Conservation (phyloP, 1,284 basidiomycete genomes). For the Xerocomus alliaceus region DNA sequence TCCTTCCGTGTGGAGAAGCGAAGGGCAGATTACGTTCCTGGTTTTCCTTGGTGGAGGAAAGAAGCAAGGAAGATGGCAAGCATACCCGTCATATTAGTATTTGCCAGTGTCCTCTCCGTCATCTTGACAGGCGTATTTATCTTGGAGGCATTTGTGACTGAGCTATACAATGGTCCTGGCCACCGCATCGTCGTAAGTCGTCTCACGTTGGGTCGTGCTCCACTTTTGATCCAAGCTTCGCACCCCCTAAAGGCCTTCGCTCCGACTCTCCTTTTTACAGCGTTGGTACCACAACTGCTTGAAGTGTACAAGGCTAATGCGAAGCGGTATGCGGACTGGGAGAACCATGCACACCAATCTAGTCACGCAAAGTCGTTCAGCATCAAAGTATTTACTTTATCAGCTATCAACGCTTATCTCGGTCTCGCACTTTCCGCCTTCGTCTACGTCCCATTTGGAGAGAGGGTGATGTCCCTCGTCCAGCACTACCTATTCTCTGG, state of each 20-base stretch:
- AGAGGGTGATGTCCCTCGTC: slow-evolving; percentile 73
- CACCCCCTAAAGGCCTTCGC: slow-evolving; percentile 65
- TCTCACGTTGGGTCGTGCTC: not conserved
- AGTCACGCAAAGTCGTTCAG: slow-evolving; percentile 83
- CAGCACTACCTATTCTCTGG: slow-evolving; percentile 53
- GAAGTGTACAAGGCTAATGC: slow-evolving; percentile 78
- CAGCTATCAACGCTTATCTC: slow-evolving; percentile 88
- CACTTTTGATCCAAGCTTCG: not conserved
- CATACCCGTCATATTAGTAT: slow-evolving; percentile 80
- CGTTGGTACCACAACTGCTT: slow-evolving; percentile 86
- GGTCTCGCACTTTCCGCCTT: slow-evolving; percentile 86
- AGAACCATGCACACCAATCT: slow-evolving; percentile 86
- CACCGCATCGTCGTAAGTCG: slow-evolving; percentile 74
- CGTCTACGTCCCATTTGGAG: slow-evolving; percentile 91
- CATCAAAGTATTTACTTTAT: slow-evolving; percentile 90
- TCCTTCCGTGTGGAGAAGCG: slow-evolving; percentile 80
- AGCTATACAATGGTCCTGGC: slow-evolving; percentile 87
- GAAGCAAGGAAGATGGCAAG: slow-evolving; percentile 79
- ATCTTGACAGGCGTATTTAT: slow-evolving; percentile 84
- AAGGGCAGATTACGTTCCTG: slow-evolving; percentile 68
- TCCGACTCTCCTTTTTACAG: slow-evolving; percentile 86
- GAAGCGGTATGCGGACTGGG: slow-evolving; percentile 81
- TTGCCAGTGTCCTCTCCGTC: slow-evolving; percentile 72
- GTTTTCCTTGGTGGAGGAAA: slow-evolving; percentile 74
- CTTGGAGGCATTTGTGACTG: slow-evolving; percentile 86